These are phyloP conservation scores for Canavalia ensiformis DNA, from an alignment of 306 rosid species.

Conservation along the genomic window DNA sequence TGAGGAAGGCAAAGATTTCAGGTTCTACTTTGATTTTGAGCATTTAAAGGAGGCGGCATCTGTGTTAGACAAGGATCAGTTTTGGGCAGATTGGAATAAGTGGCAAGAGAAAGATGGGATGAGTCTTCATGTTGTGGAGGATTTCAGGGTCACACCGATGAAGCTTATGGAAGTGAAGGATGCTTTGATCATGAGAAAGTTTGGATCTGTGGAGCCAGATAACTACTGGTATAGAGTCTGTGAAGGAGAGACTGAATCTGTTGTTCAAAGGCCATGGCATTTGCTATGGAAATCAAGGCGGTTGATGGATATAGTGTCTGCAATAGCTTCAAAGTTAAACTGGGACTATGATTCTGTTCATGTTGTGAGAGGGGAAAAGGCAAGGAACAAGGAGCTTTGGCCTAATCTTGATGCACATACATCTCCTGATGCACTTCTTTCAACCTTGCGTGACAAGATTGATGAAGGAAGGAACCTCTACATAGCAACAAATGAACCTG, in stretches of 20 bases:
- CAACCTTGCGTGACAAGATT: slow-evolving; percentile 76
- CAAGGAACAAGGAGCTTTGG: slow-evolving; percentile 91
- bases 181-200: slow-evolving; percentile 88
- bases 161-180: slow-evolving; percentile 77
- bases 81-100: slow-evolving; percentile 90
- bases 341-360: slow-evolving; percentile 97
- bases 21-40: slow-evolving; percentile 97
- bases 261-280: slow-evolving; percentile 94
- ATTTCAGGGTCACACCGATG: slow-evolving; percentile 84
- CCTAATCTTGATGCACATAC: slow-evolving; percentile 93
- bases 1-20: slow-evolving; percentile 97
- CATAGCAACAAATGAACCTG: slow-evolving; percentile 87
- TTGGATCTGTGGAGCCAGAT: slow-evolving; percentile 91
- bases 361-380: slow-evolving; percentile 95
- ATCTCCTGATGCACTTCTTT: slow-evolving; percentile 79
- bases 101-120: slow-evolving; percentile 82
- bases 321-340: slow-evolving; percentile 80
- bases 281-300: slow-evolving; percentile 95
- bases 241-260: slow-evolving; percentile 94
- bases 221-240: slow-evolving; percentile 97
- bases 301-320: slow-evolving; percentile 91
- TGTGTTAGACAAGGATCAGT: slow-evolving; percentile 86
- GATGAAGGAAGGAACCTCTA: slow-evolving; percentile 90
- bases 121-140: slow-evolving; percentile 84
- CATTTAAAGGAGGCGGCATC: slow-evolving; percentile 91